phyloP scores from a whole-genome alignment of 176 grass and related monocot genomes.

The Rhynchospora breviuscula region DNA sequence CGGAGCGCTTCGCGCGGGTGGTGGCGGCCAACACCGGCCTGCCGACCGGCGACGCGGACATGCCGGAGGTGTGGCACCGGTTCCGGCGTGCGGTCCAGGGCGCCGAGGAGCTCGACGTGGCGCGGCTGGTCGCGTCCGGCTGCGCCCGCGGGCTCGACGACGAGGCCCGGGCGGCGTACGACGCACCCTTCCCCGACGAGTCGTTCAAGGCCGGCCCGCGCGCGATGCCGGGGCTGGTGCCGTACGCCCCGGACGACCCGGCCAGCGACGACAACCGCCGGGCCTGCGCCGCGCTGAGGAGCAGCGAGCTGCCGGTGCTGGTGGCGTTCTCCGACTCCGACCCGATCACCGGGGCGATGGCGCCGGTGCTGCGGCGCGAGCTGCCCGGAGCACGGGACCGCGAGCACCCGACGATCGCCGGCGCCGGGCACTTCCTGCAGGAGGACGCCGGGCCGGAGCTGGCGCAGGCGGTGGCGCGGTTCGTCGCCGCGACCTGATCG shows the following conservation, averaged over 20 bases:
- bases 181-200: constrained; percentile 56
- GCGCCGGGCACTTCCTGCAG: constrained; percentile 41
- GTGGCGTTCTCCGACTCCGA: constrained; percentile 52
- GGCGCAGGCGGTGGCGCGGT: too few relatives aligned
- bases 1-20: constrained; percentile 51
- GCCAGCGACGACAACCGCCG: constrained; percentile 53
- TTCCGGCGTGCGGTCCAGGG: constrained; percentile 66
- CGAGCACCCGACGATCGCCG: constrained; percentile 45
- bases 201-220: constrained; percentile 53
- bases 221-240: constrained; percentile 49
- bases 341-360: constrained; percentile 47
- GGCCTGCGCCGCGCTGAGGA: too few relatives aligned
- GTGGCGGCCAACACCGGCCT: constrained; percentile 58
- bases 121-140: constrained; percentile 58
- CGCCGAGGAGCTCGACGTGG: constrained; percentile 50
- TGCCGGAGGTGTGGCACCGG: constrained; percentile 43
- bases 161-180: constrained; percentile 52
- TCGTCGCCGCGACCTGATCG: too few relatives aligned
- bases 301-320: constrained; percentile 28
- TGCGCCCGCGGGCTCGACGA: constrained; percentile 51
- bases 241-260: constrained; percentile 36
- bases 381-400: constrained; percentile 44
- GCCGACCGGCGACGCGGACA: constrained; percentile 56
- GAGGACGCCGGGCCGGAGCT: too few relatives aligned
- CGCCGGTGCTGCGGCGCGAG: constrained; percentile 48